A percentile compares a stretch with the other conserved stretches of the same genome.
These are phyloP conservation scores for Helotiales sp. DNA, from an alignment of 2,329 filamentous ascomycete species.

Conservation along the genomic window DNA sequence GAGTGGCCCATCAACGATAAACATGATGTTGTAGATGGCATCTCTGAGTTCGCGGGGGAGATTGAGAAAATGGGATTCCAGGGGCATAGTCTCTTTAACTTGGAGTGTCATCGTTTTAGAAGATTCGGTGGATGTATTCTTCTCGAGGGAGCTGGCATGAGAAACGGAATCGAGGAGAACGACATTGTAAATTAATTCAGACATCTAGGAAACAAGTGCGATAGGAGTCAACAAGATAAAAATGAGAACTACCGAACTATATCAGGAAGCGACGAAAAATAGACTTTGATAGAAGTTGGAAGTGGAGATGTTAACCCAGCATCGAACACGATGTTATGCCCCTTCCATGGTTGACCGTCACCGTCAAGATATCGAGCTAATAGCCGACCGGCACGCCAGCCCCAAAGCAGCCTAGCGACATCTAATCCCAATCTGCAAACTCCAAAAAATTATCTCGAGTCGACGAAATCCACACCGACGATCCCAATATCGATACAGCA, in stretches of 20 bases:
- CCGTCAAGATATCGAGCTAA: neutral
- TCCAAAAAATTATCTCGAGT: conserved; percentile 15
- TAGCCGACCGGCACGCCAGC: neutral
- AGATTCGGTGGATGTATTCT: neutral
- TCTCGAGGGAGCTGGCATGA: neutral
- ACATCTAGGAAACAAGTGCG: neutral
- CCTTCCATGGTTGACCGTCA: neutral
- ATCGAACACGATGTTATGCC: neutral
- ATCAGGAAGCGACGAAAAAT: neutral
- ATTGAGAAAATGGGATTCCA: conserved; percentile 8
- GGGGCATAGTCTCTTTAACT: conserved; percentile 10
- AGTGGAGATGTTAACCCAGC: neutral
- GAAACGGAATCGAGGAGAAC: neutral
- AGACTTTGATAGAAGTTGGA: conserved; percentile 8
- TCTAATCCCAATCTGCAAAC: neutral
- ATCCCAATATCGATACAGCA: conserved; percentile 8
- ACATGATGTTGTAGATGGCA: conserved; percentile 28
- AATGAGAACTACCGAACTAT: neutral
- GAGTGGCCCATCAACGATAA: conserved; percentile 17
- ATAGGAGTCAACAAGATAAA: neutral
- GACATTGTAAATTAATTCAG: neutral
- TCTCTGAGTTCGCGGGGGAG: conserved; percentile 32
- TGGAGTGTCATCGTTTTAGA: conserved; percentile 5
- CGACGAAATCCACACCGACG: neutral
- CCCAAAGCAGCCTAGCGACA: neutral